These are phyloP conservation scores for Alternaria incomplexa DNA, from an alignment of 2,329 filamentous ascomycete genomes.

Conservation along the genomic window DNA sequence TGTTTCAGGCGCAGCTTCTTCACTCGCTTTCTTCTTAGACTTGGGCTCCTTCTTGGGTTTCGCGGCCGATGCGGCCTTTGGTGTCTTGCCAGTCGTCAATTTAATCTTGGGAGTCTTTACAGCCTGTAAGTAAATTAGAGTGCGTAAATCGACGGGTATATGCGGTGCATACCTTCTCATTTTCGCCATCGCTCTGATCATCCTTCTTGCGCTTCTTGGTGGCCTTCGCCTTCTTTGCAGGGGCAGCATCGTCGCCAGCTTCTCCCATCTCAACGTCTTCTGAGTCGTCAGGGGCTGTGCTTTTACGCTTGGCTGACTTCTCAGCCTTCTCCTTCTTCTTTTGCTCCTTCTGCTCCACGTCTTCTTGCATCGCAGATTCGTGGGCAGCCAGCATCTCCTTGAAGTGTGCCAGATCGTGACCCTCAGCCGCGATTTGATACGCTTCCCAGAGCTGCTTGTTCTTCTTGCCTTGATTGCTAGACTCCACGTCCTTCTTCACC, in stretches of 20 bases:
- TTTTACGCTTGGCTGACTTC: conserved; percentile 58
- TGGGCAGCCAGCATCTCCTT: conserved; percentile 74
- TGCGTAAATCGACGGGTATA: background rate
- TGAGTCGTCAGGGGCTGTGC: conserved; percentile 35
- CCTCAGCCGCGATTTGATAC: conserved; percentile 79
- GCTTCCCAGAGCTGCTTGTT: conserved; percentile 79
- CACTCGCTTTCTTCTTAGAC: conserved; percentile 56
- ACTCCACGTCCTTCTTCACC: conserved; percentile 72
- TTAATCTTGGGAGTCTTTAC: conserved; percentile 60
- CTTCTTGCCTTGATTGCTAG: conserved; percentile 82
- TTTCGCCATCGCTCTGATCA: conserved; percentile 70
- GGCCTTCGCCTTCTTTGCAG: conserved; percentile 44
- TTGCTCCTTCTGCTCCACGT: conserved; percentile 67
- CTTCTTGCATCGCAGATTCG: conserved; percentile 61
- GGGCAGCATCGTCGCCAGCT: conserved; percentile 45
- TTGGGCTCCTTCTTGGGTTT: conserved; percentile 69
- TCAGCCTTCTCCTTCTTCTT: conserved; percentile 67
- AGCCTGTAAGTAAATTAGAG: conserved; percentile 47
- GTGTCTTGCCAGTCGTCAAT: conserved; percentile 51
- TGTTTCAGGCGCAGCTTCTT: conserved; percentile 64
- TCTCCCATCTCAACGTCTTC: conserved; percentile 51
- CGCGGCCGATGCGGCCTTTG: conserved; percentile 41
- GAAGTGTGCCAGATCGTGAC: conserved; percentile 79
- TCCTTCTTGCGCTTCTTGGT: conserved; percentile 79
- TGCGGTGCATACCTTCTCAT: conserved; percentile 59